Base-by-base conservation (phyloP, 2,329 filamentous ascomycete species). In the Shiraia sp. region DNA sequence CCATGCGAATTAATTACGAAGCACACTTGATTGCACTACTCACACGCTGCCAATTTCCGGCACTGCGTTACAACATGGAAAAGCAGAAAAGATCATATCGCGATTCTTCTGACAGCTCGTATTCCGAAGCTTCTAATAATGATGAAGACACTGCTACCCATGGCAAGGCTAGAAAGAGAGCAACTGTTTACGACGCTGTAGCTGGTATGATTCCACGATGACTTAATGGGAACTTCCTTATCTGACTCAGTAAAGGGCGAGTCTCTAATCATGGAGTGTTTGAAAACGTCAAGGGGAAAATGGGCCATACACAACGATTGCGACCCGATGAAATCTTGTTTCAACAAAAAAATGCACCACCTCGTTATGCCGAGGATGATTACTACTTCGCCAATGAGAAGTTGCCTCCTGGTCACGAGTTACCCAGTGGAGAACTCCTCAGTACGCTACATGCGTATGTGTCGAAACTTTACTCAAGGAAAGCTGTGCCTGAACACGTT, bases 281-380 rank as follows among this genome's bases (percentile, higher is more conserved):
- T n/a, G 78, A 77, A 9, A 73, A 78, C 38, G 66, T 81, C 12
- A 75, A 69, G 4, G 60, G 59, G 28, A 37, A 60, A 14, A 66
- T 61, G 29, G 54, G 55, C 13, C 60, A 66, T 3, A 52, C 57
- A 41, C 53, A 67, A 55, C 63, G 75, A 3, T 57, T 87, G 4
- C 75, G 83, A 2, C 86, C 87, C 2, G 87, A 90, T 40, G 83
- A 88, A 43, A 81, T 86, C 1, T 77, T 91, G 3, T 90, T 88
- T 65, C 80, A 80, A 19, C 78, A 79, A 32, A 75, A 75, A 49
- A 72, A 79, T 45, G 86, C 87, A 1, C 87, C 87, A 2, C 70
- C 75, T 14, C 81, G 86, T 38, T 89, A 83, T 59, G 79, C 79
- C 40, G 87, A 90, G 67, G 77, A 82, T 45, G 87, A 90, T 66